phyloP scores from a whole-genome alignment of 768 basidiomycete genomes.

The Roridomyces roridus region DNA sequence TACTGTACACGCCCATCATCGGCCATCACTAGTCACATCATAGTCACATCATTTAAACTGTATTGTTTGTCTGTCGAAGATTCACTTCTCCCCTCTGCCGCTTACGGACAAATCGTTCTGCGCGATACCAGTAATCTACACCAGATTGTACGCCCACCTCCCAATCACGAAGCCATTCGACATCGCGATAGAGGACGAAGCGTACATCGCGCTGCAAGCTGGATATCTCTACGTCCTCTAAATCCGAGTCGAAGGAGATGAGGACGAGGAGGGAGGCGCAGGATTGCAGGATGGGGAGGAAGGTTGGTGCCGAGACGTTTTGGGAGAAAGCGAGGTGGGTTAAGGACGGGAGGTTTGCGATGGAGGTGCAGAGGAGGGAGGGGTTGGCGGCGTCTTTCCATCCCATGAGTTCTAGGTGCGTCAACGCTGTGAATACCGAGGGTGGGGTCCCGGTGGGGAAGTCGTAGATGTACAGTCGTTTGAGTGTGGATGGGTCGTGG shows the following conservation, averaged over 20 bases:
- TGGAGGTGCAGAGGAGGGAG: too few species aligned
- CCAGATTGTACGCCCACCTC: not conserved
- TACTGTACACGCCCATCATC: not conserved
- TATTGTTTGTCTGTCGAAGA: constrained; percentile 19
- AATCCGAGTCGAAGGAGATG: not conserved
- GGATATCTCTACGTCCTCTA: too few species aligned
- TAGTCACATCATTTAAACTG: constrained; percentile 28
- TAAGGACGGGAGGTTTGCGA: not conserved
- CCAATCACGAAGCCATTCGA: not conserved
- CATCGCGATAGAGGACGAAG: not conserved
- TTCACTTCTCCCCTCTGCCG: too few species aligned
- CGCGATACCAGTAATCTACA: not conserved
- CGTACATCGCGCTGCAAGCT: not conserved
- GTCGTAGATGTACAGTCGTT: too few species aligned
- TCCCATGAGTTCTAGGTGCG: too few species aligned
- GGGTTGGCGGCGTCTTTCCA: too few species aligned
- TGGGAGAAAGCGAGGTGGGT: not conserved
- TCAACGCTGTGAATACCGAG: too few species aligned
- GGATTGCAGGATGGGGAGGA: not conserved
- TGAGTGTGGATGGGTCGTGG: too few species aligned
- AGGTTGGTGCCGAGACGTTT: not conserved
- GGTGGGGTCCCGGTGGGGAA: too few species aligned
- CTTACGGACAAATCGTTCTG: not conserved
- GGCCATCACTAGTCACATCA: constrained; percentile 26
- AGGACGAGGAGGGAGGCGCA: not conserved